Percentiles rank a stretch among this genome's conserved stretches.
phyloP scores from a whole-genome alignment of 2,329 filamentous ascomycete genomes.

The Aspergillus cejpii region DNA sequence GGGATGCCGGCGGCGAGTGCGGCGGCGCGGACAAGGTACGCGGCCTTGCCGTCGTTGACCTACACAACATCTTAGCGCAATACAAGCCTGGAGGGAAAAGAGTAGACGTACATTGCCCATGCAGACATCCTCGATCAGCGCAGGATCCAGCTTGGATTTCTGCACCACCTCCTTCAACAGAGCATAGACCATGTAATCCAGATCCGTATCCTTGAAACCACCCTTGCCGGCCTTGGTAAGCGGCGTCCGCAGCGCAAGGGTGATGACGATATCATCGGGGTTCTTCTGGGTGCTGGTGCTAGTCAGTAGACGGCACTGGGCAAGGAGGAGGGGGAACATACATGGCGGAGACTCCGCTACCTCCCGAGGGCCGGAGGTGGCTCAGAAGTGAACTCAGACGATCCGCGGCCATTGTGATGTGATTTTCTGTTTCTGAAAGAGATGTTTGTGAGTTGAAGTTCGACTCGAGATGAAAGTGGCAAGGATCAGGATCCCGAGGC shows the following conservation, averaged over 20 bases:
- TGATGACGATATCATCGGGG: conserved; percentile 94
- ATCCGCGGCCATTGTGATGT: conserved; percentile 64
- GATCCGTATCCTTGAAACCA: conserved; percentile 85
- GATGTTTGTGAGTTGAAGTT: background rate
- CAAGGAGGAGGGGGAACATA: conserved; percentile 45
- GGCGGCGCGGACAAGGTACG: conserved; percentile 86
- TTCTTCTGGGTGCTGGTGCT: conserved; percentile 72
- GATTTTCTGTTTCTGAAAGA: background rate
- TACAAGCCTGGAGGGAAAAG: too few relatives aligned
- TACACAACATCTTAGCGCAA: conserved; percentile 10
- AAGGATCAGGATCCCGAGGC: conserved; percentile 1
- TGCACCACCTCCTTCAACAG: conserved; percentile 69
- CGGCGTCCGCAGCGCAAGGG: conserved; percentile 80
- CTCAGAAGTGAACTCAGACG: conserved; percentile 80
- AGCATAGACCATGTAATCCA: conserved; percentile 81
- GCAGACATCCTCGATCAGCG: conserved; percentile 80
- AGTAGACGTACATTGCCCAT: conserved; percentile 70
- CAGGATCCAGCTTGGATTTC: conserved; percentile 70
- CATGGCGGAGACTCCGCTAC: conserved; percentile 67
- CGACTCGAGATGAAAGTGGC: too few relatives aligned
- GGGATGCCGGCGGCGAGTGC: conserved; percentile 88
- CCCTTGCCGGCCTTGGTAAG: conserved; percentile 85
- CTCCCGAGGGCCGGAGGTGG: conserved; percentile 65
- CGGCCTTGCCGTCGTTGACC: conserved; percentile 77
- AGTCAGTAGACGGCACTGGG: conserved; percentile 10